Evolutionary conservation across 306 rosid species (phyloP).

Genomic region (Cucurbita ficifolia): DNA sequence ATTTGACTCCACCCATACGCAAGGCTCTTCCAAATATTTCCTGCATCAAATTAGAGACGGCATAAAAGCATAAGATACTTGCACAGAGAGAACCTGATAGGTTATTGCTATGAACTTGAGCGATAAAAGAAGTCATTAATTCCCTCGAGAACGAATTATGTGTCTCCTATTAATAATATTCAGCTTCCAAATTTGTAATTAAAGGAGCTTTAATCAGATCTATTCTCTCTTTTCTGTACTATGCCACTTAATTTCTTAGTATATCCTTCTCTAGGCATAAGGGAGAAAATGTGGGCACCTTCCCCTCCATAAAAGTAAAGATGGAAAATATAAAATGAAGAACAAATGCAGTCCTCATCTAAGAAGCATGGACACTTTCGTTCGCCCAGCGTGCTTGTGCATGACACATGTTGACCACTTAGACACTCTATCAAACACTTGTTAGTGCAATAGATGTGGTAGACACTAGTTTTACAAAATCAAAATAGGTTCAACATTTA

Average conservation of each 20-base stretch:
- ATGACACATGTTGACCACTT: no score
- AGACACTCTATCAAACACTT: no score
- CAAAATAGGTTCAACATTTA: no score
- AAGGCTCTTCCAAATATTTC: conserved; percentile 83
- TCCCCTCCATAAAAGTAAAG: background rate
- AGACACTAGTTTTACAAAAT: no score
- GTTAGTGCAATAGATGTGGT: no score
- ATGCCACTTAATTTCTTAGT: background rate
- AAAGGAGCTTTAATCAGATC: background rate
- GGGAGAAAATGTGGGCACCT: background rate
- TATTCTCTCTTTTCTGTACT: background rate
- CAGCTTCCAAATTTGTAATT: background rate
- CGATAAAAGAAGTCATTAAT: background rate
- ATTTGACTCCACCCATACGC: conserved; percentile 95
- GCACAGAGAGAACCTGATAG: background rate
- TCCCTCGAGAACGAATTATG: background rate
- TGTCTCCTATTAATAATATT: background rate
- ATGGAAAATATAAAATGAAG: background rate
- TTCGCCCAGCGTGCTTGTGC: no score
- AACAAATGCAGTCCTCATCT: background rate
- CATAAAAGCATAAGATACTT: background rate
- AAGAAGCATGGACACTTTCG: no score
- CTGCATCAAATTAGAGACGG: conserved; percentile 19
- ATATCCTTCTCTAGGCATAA: background rate
- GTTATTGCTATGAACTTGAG: background rate